Evolutionary conservation across 805 yeast genomes (phyloP).

Genomic region (Komagataella mondaviorum): DNA sequence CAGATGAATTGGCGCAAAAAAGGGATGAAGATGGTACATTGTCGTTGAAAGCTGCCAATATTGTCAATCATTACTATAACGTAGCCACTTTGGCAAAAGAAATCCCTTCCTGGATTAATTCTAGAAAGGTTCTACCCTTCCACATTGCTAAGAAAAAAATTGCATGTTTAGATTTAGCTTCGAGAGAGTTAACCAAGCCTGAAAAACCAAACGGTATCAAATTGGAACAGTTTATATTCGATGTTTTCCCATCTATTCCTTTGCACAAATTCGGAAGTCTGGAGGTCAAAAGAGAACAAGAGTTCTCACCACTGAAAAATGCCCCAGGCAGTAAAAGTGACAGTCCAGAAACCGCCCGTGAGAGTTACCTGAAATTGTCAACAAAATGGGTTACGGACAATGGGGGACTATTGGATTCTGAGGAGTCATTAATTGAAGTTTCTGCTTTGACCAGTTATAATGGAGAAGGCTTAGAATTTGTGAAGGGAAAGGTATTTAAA

Average conservation of each 20-base stretch:
- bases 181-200: slow-evolving; percentile 46
- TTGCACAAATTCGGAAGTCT: slow-evolving; percentile 72
- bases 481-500: slow-evolving; percentile 29
- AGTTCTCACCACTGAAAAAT: slow-evolving; percentile 90
- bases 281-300: slow-evolving; percentile 76
- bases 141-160: slow-evolving; percentile 92
- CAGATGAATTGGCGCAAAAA: slow-evolving; percentile 56
- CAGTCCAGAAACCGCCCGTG: slow-evolving; percentile 71
- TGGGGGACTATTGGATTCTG: slow-evolving; percentile 48
- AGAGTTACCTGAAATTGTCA: slow-evolving; percentile 50
- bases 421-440: slow-evolving; percentile 53
- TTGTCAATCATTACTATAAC: slow-evolving; percentile 92
- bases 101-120: slow-evolving; percentile 59
- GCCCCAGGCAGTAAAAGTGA: slow-evolving; percentile 75
- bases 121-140: slow-evolving; percentile 65
- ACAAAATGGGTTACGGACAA: slow-evolving; percentile 58
- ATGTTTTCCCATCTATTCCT: slow-evolving; percentile 74
- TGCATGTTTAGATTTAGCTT: slow-evolving; percentile 34
- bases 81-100: slow-evolving; percentile 50
- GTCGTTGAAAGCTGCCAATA: slow-evolving; percentile 84
- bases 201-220: slow-evolving; percentile 78
- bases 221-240: slow-evolving; percentile 93
- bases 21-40: slow-evolving; percentile 49
- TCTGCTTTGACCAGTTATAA: slow-evolving; percentile 60
- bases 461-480: slow-evolving; percentile 57